Evolutionary conservation across 2,329 filamentous ascomycete species (phyloP).

Genomic region (Aspergillus proliferans): DNA sequence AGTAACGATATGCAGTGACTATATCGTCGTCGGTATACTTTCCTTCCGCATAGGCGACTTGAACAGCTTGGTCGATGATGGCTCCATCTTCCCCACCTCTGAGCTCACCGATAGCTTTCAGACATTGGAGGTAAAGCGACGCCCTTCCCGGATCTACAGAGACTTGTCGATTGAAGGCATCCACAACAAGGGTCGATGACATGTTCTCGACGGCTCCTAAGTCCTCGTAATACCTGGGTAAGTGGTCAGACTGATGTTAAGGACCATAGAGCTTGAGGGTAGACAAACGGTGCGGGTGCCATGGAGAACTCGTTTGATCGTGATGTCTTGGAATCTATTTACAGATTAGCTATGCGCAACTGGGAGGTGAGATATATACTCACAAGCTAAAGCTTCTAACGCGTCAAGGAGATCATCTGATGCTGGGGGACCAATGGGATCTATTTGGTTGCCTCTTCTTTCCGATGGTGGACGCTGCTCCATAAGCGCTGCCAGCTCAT

Average conservation of each 20-base stretch:
- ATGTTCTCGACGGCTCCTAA: constrained; percentile 59
- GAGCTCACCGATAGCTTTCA: constrained; percentile 54
- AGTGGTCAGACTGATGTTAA: not conserved
- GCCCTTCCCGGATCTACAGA: constrained; percentile 49
- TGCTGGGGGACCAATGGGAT: constrained; percentile 29
- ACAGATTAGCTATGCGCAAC: constrained; percentile 8
- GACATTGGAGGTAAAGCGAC: constrained; percentile 59
- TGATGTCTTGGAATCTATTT: constrained; percentile 22
- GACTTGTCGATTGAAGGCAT: constrained; percentile 57
- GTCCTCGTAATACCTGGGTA: constrained; percentile 51
- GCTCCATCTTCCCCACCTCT: constrained; percentile 46
- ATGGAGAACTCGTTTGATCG: constrained; percentile 25
- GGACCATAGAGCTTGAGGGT: not conserved
- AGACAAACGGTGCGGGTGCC: constrained; percentile 27
- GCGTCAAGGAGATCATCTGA: constrained; percentile 33
- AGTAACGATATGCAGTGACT: constrained; percentile 51
- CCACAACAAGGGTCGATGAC: constrained; percentile 54
- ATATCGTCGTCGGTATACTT: constrained; percentile 54
- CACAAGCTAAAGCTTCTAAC: constrained; percentile 30
- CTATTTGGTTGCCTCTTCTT: constrained; percentile 28
- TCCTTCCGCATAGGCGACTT: constrained; percentile 53
- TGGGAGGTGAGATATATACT: constrained; percentile 7
- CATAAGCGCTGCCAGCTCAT: constrained; percentile 53
- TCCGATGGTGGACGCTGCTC: constrained; percentile 37
- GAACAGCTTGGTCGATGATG: constrained; percentile 52